These are phyloP conservation scores for Tylopilus balloui DNA, from an alignment of 768 basidiomycete genomes.

Conservation along the genomic window DNA sequence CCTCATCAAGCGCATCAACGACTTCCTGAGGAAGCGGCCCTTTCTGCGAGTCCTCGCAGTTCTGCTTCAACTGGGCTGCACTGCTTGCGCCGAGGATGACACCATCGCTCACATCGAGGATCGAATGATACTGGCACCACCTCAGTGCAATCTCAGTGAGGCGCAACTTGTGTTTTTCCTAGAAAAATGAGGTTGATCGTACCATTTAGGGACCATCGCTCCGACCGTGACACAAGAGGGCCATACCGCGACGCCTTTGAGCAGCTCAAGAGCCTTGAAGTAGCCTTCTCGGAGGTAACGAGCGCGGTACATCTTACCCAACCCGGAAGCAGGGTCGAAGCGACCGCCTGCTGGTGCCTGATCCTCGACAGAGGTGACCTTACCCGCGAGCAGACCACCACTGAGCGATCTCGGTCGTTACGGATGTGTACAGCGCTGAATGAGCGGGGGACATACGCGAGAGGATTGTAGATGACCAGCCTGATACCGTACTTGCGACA, in stretches of 20 bases:
- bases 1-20: constrained; percentile 47
- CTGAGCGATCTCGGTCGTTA: neutral
- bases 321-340: constrained; percentile 35
- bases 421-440: neutral
- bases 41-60: constrained; percentile 44
- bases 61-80: constrained; percentile 40
- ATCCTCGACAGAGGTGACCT: constrained; percentile 37
- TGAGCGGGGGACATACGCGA: constrained; percentile 36
- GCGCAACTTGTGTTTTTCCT: constrained; percentile 40
- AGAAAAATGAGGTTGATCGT: neutral
- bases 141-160: constrained; percentile 53
- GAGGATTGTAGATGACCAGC: constrained; percentile 53
- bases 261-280: constrained; percentile 39
- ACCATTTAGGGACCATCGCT: neutral
- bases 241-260: constrained; percentile 40
- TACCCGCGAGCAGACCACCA: constrained; percentile 38
- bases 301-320: constrained; percentile 44
- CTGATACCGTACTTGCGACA: constrained; percentile 54
- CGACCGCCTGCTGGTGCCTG: constrained; percentile 35
- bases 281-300: constrained; percentile 42
- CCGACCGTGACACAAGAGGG: neutral
- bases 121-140: constrained; percentile 59
- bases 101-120: constrained; percentile 40
- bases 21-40: constrained; percentile 53
- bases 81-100: constrained; percentile 48